Conservation (phyloP, 257 asterid genomes). For the Parsonsia alboflavescens region DNA sequence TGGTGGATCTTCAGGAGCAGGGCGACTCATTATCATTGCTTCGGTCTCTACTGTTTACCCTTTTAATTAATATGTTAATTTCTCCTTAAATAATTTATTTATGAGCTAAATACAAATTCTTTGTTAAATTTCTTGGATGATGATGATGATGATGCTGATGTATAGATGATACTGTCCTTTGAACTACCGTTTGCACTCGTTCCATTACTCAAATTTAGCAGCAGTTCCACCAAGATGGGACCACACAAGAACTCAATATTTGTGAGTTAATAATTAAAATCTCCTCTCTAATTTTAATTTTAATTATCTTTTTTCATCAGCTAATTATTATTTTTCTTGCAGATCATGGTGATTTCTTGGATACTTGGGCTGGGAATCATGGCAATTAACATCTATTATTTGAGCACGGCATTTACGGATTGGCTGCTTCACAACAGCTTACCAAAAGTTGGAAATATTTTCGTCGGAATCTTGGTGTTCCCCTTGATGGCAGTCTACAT, state of each 20-base stretch:
- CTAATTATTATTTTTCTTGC: not conserved
- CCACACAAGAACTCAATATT: constrained; percentile 79
- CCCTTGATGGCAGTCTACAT: constrained; percentile 69
- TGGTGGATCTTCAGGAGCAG: constrained; percentile 88
- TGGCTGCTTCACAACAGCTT: constrained; percentile 63
- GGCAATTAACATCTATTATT: constrained; percentile 76
- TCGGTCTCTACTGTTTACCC: constrained; percentile 64
- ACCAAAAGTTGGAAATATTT: constrained; percentile 63
- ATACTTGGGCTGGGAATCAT: constrained; percentile 73
- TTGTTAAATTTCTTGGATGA: not conserved
- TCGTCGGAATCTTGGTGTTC: constrained; percentile 65
- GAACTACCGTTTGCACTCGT: constrained; percentile 85
- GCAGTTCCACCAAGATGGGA: constrained; percentile 74
- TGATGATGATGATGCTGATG: too few relatives aligned
- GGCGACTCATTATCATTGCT: constrained; percentile 82
- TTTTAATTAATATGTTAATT: too few relatives aligned
- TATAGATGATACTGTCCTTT: constrained; percentile 84
- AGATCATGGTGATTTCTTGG: constrained; percentile 85
- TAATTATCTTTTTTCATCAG: not conserved
- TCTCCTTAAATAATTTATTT: not conserved
- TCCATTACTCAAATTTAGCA: constrained; percentile 77
- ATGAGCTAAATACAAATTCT: too few relatives aligned
- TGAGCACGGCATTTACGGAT: constrained; percentile 56
- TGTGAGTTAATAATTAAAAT: constrained; percentile 57
- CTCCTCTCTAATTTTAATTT: too few relatives aligned